Evolutionary conservation across 176 grass and related monocot species (phyloP).

Genomic region (Bromus sterilis): DNA sequence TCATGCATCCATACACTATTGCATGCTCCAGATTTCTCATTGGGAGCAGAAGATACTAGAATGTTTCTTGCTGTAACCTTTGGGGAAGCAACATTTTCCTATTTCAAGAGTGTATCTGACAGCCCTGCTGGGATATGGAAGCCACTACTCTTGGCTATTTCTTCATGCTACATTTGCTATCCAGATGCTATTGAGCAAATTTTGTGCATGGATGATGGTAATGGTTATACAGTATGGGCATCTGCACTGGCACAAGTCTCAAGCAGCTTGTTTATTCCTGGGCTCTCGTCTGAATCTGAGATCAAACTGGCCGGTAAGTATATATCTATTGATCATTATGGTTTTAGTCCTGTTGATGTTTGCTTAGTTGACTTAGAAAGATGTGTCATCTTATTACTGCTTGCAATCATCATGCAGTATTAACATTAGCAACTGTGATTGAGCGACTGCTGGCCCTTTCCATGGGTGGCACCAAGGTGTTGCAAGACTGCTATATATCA

Average conservation of each 20-base stretch:
- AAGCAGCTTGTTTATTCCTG: slow-evolving; percentile 43
- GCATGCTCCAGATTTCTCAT: slow-evolving; percentile 46
- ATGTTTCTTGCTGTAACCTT: slow-evolving; percentile 39
- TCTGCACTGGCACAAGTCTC: slow-evolving; percentile 63
- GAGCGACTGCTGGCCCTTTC: slow-evolving; percentile 38
- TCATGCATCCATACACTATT: slow-evolving; percentile 70
- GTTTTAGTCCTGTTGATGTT: background rate
- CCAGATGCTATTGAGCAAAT: slow-evolving; percentile 61
- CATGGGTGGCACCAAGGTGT: slow-evolving; percentile 31
- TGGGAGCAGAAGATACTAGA: slow-evolving; percentile 36
- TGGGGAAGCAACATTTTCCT: slow-evolving; percentile 43
- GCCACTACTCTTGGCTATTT: slow-evolving; percentile 56
- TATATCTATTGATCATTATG: background rate
- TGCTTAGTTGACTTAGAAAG: background rate
- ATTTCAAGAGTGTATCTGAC: slow-evolving; percentile 48
- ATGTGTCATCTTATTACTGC: background rate
- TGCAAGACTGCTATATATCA: slow-evolving; percentile 60
- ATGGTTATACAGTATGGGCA: slow-evolving; percentile 43
- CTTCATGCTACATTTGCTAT: slow-evolving; percentile 73
- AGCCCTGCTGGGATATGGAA: slow-evolving; percentile 57
- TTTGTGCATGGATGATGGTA: slow-evolving; percentile 34
- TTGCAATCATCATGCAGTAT: slow-evolving; percentile 38
- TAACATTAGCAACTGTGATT: slow-evolving; percentile 49
- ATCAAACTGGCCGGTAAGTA: slow-evolving; percentile 70
- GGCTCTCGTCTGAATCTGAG: slow-evolving; percentile 66